Evolutionary conservation across 1,284 basidiomycete species (phyloP), one percentile per base, ranked within the genome.

Genomic region (Moesziomyces antarcticus): DNA sequence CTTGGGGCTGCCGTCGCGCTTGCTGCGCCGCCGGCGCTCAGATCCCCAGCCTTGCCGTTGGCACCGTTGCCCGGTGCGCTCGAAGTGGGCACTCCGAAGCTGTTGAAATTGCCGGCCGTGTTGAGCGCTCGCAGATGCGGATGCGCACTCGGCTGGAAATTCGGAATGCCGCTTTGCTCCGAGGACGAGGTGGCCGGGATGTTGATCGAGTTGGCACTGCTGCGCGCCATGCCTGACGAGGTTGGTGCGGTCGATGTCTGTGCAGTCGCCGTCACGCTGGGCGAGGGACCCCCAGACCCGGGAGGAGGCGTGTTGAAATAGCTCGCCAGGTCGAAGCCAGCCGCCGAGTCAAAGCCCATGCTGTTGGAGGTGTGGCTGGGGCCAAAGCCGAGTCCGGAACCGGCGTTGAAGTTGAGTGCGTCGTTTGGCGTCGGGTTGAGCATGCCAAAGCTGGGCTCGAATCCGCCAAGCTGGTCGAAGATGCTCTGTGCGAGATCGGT

Each of bases 401-500:
- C 58, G 3, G 62, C 43, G 42, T 61, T 63, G 51, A 73, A 72
- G 48, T 73, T 72, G 48, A 75, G 71, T 2, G 62, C 73, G 20
- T 72, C 70, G 46, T 67, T 69, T n/a, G 70, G 60, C 13, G 71
- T 73, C 0, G 71, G 71, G 25, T 73, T 68, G 56, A 73, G 71
- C 71, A 73, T 73, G 50, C 71, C 71, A 37, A 73, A 68, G 55
- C 71, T 73, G 7, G 63, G 63, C 33, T 75, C 75, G 53, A 67
- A 72, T 9, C 74, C 72, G 8, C 77, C 75, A 33, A 79, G 72
- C 54, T 77, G 75, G 35, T 77, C 75, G 30, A 79, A 75, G 30
- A 79, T 70, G 46, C 61, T 73, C 62, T 79, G 77, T 13, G 75
- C 75, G 22, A 75, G 45, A 51, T 75, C 75, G 45, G 63, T 58